Evolutionary conservation across 345 rosid species (phyloP), one percentile per base, ranked within the genome.

Genomic region (Hypericum androsaemum): DNA sequence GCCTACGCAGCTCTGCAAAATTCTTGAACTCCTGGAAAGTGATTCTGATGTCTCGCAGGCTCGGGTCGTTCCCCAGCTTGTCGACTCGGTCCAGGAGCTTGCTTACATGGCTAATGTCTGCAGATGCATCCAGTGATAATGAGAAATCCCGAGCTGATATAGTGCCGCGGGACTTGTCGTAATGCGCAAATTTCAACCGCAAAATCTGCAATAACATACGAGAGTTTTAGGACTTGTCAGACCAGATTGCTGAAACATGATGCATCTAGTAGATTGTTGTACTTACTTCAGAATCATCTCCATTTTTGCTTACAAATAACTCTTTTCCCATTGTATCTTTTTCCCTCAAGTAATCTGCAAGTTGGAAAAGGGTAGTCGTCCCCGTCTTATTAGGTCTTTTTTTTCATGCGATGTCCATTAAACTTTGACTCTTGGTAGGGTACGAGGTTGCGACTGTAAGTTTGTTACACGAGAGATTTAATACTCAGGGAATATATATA

Each of bases 91-190:
- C 65, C 2, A 66, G 57, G 12, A 66, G 28, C 57, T 66, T 66
- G 70, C 15, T 66, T 35, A 60, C 38, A 7, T 59, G 57, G 32
- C 5, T 54, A 7, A 66, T 55, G 17, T 60, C 65, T 13, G 70
- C 70, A 10, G 61, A 59, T 39, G 70, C 70, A 49, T 59, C 65
- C 47, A 66, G 12, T 11, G 70, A 60, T 10, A 60, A 39, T 38
- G 70, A 64, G 42, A 66, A 60, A 39, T 66, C 70, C 44, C 43
- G 59, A 9, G 64, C 65, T 22, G 64, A 54, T 59, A 66, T 54
- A 0, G 47, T 59, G 15, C 64, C 64, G 0, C 59, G 8, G 7
- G 51, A 47, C 39, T 48, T 54, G 61, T 65, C 70, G n/a, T 65
- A 60, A 55, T 65, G 70, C 0, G 61, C 60, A 50, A 65, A 65